A percentile compares a stretch with the other conserved stretches of the same genome.
These are phyloP conservation scores for Cyberlindnera meyerae DNA, from an alignment of 805 yeast genomes.

Conservation along the genomic window DNA sequence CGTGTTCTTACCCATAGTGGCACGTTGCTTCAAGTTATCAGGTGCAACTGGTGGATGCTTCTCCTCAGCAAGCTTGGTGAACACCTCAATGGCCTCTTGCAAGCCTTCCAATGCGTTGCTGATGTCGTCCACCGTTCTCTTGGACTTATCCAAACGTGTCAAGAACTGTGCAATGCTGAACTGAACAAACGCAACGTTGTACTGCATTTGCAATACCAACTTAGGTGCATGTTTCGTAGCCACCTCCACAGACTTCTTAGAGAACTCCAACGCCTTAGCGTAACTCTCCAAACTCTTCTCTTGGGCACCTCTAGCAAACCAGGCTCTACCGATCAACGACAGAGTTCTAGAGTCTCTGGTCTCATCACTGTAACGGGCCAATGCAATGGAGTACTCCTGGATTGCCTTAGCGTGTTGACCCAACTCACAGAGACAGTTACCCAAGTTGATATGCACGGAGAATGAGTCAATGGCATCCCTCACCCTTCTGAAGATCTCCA, in stretches of 20 bases:
- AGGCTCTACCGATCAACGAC: slow-evolving; percentile 78
- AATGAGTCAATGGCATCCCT: slow-evolving; percentile 86
- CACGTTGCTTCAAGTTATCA: slow-evolving; percentile 77
- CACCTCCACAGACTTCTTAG: slow-evolving; percentile 49
- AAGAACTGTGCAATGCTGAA: slow-evolving; percentile 84
- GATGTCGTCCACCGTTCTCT: slow-evolving; percentile 61
- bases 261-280: slow-evolving; percentile 55
- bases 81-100: slow-evolving; percentile 52
- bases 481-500: slow-evolving; percentile 81
- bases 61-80: slow-evolving; percentile 54
- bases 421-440: slow-evolving; percentile 80
- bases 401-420: slow-evolving; percentile 81
- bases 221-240: slow-evolving; percentile 29
- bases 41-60: slow-evolving; percentile 71
- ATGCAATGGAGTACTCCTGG: slow-evolving; percentile 81
- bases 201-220: slow-evolving; percentile 47
- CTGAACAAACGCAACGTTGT: slow-evolving; percentile 78
- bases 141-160: slow-evolving; percentile 52
- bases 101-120: slow-evolving; percentile 51
- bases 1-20: slow-evolving; percentile 77
- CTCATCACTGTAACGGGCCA: slow-evolving; percentile 54
- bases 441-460: slow-evolving; percentile 78
- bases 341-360: slow-evolving; percentile 61
- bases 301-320: slow-evolving; percentile 72
- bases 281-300: slow-evolving; percentile 64